These are phyloP conservation scores for Verticillium nonalfalfae DNA, from an alignment of 2,329 filamentous ascomycete species.

Conservation along the genomic window DNA sequence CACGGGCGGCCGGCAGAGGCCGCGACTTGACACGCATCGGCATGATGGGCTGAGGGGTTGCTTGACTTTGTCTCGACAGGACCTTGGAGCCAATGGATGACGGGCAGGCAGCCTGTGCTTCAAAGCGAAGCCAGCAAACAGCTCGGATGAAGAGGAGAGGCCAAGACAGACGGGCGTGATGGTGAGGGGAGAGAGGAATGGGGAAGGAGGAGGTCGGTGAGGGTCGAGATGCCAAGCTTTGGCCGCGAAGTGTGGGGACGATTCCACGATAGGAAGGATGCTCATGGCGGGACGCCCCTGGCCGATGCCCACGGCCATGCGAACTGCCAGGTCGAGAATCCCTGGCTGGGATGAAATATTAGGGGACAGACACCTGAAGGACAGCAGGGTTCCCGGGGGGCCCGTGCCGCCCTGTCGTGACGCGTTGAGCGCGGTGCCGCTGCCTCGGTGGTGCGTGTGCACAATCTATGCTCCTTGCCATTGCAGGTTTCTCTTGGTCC, in stretches of 20 bases:
- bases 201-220: neutral
- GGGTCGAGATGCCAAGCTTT: neutral
- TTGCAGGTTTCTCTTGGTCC: no score
- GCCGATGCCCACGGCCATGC: no score
- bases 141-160: neutral
- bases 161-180: neutral
- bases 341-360: no score
- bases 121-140: neutral
- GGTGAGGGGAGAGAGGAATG: neutral
- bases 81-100: neutral
- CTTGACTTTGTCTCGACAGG: neutral
- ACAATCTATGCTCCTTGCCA: no score
- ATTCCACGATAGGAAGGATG: neutral
- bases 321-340: no score
- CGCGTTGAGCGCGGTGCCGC: neutral
- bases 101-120: neutral
- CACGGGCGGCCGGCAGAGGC: slow-evolving; percentile 21
- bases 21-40: slow-evolving; percentile 29
- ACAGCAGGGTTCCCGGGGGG: neutral
- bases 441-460: neutral
- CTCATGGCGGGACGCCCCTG: no score
- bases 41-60: slow-evolving; percentile 16
- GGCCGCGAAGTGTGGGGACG: neutral
- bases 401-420: neutral
- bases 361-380: no score